These are phyloP conservation scores for Penicillium sp. DNA, from an alignment of 2,329 filamentous ascomycete genomes.

Conservation along the genomic window DNA sequence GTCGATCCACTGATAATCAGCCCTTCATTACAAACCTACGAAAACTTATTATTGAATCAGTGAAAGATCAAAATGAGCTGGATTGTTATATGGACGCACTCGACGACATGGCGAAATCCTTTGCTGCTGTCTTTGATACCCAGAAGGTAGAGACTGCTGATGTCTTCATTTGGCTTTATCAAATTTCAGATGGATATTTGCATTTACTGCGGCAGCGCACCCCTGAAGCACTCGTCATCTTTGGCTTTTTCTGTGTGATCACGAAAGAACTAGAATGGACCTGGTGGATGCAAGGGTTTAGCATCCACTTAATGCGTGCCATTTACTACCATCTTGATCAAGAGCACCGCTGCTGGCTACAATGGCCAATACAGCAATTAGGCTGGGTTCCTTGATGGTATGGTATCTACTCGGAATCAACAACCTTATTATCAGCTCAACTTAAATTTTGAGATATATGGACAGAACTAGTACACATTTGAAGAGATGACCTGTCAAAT, in stretches of 20 bases:
- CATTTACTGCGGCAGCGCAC: slow-evolving; percentile 15
- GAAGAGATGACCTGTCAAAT: slow-evolving; percentile 14
- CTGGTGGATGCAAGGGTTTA: slow-evolving; percentile 33
- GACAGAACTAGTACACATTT: slow-evolving; percentile 9
- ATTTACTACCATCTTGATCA: slow-evolving; percentile 26
- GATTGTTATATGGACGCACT: slow-evolving; percentile 8
- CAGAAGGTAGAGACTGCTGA: slow-evolving; percentile 15
- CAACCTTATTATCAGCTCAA: background rate
- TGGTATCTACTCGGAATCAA: background rate
- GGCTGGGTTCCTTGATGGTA: slow-evolving; percentile 15
- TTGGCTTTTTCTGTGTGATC: slow-evolving; percentile 28
- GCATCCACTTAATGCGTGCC: slow-evolving; percentile 18
- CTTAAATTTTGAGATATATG: background rate
- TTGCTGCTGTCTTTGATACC: slow-evolving; percentile 8
- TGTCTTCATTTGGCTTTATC: slow-evolving; percentile 16
- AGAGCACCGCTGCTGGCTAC: slow-evolving; percentile 26
- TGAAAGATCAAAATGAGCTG: slow-evolving; percentile 6
- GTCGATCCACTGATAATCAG: slow-evolving; percentile 6
- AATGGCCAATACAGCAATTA: slow-evolving; percentile 27
- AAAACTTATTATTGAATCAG: slow-evolving; percentile 6
- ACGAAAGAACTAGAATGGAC: slow-evolving; percentile 26
- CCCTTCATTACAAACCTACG: slow-evolving; percentile 5
- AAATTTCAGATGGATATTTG: slow-evolving; percentile 24
- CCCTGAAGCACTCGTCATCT: slow-evolving; percentile 26
- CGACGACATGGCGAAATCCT: slow-evolving; percentile 12